phyloP scores from a whole-genome alignment of 148 eudicot species.

The Chenopodium quinoa region DNA sequence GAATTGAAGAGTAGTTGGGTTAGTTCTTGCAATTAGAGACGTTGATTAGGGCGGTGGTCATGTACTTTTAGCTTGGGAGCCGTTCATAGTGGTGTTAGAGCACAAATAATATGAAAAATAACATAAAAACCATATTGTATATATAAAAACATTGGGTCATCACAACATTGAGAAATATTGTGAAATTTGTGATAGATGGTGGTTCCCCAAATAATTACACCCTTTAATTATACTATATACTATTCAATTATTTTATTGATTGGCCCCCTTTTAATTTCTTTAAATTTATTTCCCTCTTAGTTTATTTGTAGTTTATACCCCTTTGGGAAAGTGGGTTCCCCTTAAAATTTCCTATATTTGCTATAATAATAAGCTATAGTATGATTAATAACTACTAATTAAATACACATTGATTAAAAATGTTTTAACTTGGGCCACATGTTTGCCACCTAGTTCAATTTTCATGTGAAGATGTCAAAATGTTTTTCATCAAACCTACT shows the following conservation, averaged over 20 bases:
- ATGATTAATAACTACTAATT: not conserved
- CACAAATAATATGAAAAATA: not conserved
- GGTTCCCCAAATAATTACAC: constrained; percentile 15
- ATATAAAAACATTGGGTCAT: constrained; percentile 7
- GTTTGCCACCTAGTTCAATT: constrained; percentile 40
- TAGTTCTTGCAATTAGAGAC: not conserved
- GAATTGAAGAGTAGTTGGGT: not conserved
- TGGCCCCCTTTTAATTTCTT: not conserved
- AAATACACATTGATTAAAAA: not conserved
- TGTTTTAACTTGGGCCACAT: constrained; percentile 33
- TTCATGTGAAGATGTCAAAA: constrained; percentile 34
- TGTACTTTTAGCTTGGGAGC: constrained; percentile 12
- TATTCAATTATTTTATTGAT: constrained; percentile 15
- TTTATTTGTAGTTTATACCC: constrained; percentile 36
- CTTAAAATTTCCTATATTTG: not conserved
- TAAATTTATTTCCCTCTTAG: not conserved
- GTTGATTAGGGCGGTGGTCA: constrained; percentile 16
- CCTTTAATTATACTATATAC: constrained; percentile 1
- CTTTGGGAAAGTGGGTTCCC: constrained; percentile 41
- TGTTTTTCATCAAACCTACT: not conserved
- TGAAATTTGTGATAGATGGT: not conserved
- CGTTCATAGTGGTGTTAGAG: constrained; percentile 22
- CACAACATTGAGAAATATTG: not conserved
- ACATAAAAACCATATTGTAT: not conserved
- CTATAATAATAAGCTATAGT: not conserved